Base-by-base conservation (phyloP, 441 rosid species). In the Mallotus japonicus region DNA sequence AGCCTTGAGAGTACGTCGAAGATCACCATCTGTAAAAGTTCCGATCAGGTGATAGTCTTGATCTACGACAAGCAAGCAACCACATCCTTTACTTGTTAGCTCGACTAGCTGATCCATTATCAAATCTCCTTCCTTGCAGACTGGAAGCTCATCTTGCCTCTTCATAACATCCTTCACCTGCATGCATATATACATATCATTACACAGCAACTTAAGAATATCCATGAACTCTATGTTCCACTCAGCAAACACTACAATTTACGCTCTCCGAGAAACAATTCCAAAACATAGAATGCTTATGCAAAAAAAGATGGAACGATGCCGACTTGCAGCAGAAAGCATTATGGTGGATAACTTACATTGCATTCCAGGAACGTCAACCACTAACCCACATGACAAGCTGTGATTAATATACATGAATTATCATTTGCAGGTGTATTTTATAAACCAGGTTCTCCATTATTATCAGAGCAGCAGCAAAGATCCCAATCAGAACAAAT, bases 81-180 rank as follows among this genome's bases (percentile, higher is more conserved):
- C 98, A 37, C 96, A 95, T 76, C 99, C 98, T 80, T 92, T 92
- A 75, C 95, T 88, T 1, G 93, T 91, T 13, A 95, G 86, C 82
- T 95, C 98, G 71, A 90, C 90, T 69, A 95, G 75, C 84, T 95
- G 98, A 68, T 91, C 95, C 96, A 90, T 90, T 73, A 95, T 95
- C 86, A 91, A 54, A 77, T 95, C 98, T 67, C 89, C 89, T 86
- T 92, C 96, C 82, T 74, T 87, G 75, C 98, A 92, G 10, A 93
- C 62, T 0, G 99, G 99, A 77, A 95, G 92, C 78, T 95, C 98
- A 24, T 89, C 86, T 79, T 89, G 88, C 86, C 85, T 87, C 86
- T 91, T 95, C 99, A 95, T 92, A 6, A 95, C 87, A 83, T 93
- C 99, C 80, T 79, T 88, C 6, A 93, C 99, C 99, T 92, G 65